A percentile compares a stretch with the other conserved stretches of the same genome.
Evolutionary conservation across 768 basidiomycete genomes (phyloP).

Genomic region (Astraeus odoratus): DNA sequence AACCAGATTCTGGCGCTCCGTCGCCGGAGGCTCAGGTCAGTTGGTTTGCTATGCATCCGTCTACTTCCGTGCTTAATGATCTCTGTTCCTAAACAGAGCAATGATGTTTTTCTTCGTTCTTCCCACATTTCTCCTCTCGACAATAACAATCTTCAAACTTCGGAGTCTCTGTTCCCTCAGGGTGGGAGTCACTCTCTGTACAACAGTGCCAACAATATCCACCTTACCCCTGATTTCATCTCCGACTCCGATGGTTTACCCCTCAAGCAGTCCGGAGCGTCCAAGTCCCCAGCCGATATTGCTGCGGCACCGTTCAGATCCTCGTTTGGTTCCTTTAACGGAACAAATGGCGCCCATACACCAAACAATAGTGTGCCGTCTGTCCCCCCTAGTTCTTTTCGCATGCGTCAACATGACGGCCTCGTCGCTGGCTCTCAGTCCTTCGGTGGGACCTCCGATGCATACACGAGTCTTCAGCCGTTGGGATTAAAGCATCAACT

Average conservation of each 20-base stretch:
- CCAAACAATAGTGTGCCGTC: slow-evolving; percentile 21
- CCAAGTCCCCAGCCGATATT: slow-evolving; percentile 29
- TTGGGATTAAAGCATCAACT: slow-evolving; percentile 27
- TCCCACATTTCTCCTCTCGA: slow-evolving; percentile 21
- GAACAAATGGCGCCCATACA: slow-evolving; percentile 18
- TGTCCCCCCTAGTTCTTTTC: slow-evolving; percentile 28
- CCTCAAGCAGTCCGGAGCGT: slow-evolving; percentile 23
- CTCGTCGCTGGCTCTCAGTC: slow-evolving; percentile 22
- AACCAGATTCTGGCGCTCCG: slow-evolving; percentile 41
- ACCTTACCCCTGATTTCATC: slow-evolving; percentile 28
- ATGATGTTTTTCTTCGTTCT: slow-evolving; percentile 23
- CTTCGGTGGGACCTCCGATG: slow-evolving; percentile 18
- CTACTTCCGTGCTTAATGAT: slow-evolving; percentile 44
- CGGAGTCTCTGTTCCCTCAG: slow-evolving; percentile 26
- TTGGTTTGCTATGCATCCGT: slow-evolving; percentile 39
- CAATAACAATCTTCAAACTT: slow-evolving; percentile 28
- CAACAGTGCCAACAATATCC: slow-evolving; percentile 31
- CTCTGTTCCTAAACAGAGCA: slow-evolving; percentile 28
- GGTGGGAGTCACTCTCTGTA: slow-evolving; percentile 33
- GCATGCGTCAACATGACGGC: slow-evolving; percentile 29
- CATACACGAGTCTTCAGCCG: slow-evolving; percentile 20
- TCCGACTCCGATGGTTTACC: slow-evolving; percentile 27
- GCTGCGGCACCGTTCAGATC: slow-evolving; percentile 30
- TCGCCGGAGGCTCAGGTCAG: slow-evolving; percentile 54
- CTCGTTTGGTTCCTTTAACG: slow-evolving; percentile 29